Evolutionary conservation across 257 asterid species (phyloP), one percentile per base, ranked within the genome.

Genomic region (Cynanchum wilfordii): DNA sequence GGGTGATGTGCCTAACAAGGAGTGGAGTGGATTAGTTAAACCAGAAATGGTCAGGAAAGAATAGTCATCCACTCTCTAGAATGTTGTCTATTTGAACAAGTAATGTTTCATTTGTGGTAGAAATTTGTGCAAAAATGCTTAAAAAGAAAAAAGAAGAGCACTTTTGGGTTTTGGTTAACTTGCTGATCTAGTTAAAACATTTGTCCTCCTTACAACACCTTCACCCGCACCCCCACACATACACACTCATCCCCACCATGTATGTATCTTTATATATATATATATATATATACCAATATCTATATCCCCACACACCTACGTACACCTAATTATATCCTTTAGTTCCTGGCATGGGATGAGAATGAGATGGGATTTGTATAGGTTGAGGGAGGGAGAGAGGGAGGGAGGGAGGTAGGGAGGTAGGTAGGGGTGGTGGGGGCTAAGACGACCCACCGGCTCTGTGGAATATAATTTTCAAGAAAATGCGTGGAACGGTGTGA

Each of bases 401-500:
- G 27, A 20, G 40, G 7, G 33, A 1, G 33, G 1, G 57, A n/a
- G n/a, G n/a, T n/a, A 19, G 29, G 29, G 17, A 10, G 17, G 67
- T 13, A 9, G 16, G 42, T 44, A 38, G 42, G 67, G 27, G 40
- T 20, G 7, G 33, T 30, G 33, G 1, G 57, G 59, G 40, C 38
- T 19, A 17, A 16, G 51, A 51, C 19, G 29, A 60, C 63, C 70
- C 79, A 77, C 81, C 77, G 70, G 64, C 67, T 69, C 62, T 47
- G 42, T 56, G 25, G 64, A 20, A 72, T 52, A 71, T 40, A 40
- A 6, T 33, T 54, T 77, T 44, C 25, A 49, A 30, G 49, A 4
- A 45, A 17, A 56, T 8, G 65, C 25, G 64, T 27, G 79, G 81
- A 83, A 76, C 76, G 86, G 87, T 87, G 89, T 83, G 82, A 49